phyloP scores from a whole-genome alignment of 768 basidiomycete species.

The Neoboletus brunneissimus region DNA sequence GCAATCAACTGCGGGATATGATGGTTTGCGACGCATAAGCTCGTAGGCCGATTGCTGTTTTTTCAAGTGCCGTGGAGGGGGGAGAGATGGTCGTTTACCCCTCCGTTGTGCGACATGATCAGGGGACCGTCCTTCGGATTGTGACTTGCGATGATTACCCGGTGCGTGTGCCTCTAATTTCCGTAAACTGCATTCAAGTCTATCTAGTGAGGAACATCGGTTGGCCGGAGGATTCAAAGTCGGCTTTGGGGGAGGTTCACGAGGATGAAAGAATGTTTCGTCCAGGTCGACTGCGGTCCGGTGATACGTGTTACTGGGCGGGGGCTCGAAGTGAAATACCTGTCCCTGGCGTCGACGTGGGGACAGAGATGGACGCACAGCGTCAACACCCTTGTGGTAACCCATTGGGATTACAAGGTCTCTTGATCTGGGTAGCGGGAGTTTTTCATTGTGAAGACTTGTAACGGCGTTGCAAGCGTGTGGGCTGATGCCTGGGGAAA shows the following conservation, averaged over 20 bases:
- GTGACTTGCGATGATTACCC: conserved; percentile 22
- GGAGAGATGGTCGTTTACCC: conserved; percentile 23
- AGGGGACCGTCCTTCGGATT: conserved; percentile 10
- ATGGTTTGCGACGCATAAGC: neutral
- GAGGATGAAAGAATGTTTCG: conserved; percentile 15
- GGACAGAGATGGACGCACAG: conserved; percentile 5
- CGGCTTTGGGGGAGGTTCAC: conserved; percentile 24
- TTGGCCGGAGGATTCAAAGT: conserved; percentile 4
- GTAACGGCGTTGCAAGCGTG: neutral
- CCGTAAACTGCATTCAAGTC: conserved; percentile 33
- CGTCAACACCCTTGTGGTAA: conserved; percentile 7
- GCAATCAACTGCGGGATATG: neutral
- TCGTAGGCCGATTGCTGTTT: conserved; percentile 12
- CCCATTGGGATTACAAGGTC: neutral
- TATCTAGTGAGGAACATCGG: conserved; percentile 32
- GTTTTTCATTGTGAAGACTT: neutral
- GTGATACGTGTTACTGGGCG: neutral
- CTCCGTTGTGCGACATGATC: neutral
- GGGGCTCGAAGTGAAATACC: conserved; percentile 20
- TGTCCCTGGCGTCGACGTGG: conserved; percentile 26
- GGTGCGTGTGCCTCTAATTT: conserved; percentile 34
- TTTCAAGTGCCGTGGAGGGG: conserved; percentile 12
- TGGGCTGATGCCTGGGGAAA: neutral
- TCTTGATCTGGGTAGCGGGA: neutral
- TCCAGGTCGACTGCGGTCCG: conserved; percentile 3